A percentile compares a stretch with the other conserved stretches of the same genome.
These are phyloP conservation scores for Scheffersomyces insectosa DNA, from an alignment of 1,139 yeast genomes.

Conservation along the genomic window DNA sequence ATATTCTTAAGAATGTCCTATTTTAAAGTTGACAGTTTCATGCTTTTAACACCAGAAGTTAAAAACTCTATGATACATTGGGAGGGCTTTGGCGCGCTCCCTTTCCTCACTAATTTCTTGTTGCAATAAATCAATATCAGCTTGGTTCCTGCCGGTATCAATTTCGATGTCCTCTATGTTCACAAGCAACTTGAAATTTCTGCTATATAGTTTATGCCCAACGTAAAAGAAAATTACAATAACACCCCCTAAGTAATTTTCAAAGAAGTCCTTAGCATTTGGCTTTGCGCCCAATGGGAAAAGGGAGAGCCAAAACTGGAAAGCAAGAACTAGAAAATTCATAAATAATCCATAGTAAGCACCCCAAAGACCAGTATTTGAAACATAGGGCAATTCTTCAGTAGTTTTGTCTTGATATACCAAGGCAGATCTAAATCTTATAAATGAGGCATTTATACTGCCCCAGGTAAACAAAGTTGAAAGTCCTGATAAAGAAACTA, in stretches of 20 bases:
- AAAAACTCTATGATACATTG: conserved; percentile 51
- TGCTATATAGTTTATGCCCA: conserved; percentile 36
- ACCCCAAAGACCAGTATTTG: conserved; percentile 41
- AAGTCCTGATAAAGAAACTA: conserved; percentile 43
- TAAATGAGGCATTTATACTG: conserved; percentile 36
- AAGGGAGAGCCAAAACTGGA: conserved; percentile 46
- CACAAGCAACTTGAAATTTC: conserved; percentile 28
- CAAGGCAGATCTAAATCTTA: conserved; percentile 42
- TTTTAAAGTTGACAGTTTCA: not conserved
- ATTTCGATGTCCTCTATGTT: conserved; percentile 54
- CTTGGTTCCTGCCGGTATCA: conserved; percentile 66
- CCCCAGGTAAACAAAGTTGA: conserved; percentile 46
- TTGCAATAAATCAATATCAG: conserved; percentile 60
- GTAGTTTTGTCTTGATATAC: conserved; percentile 26
- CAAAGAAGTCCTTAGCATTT: conserved; percentile 28
- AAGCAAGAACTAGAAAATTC: conserved; percentile 33
- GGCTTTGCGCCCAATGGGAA: conserved; percentile 38
- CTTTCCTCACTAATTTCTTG: conserved; percentile 67
- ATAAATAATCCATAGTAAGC: conserved; percentile 35
- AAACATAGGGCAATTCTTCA: conserved; percentile 38
- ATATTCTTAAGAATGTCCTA: no score
- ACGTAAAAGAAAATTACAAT: conserved; percentile 32
- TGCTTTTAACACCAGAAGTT: conserved; percentile 52
- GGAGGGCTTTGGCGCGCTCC: conserved; percentile 48
- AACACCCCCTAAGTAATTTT: conserved; percentile 37